phyloP scores from a whole-genome alignment of 345 rosid genomes.

The Streptanthus diversifolius region DNA sequence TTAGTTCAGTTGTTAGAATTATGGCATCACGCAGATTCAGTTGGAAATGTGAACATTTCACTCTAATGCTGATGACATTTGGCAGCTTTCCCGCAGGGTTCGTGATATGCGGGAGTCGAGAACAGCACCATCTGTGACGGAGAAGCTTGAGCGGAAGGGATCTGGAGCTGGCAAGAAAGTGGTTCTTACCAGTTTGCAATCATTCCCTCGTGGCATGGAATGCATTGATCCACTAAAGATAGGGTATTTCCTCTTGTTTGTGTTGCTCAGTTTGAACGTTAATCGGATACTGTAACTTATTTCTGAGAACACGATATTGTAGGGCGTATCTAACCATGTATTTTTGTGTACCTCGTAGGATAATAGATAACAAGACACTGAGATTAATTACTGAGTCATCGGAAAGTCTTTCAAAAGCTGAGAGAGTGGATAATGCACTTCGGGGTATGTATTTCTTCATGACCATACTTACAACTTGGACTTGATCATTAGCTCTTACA shows the following conservation, averaged over 20 bases:
- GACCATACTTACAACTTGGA: neutral
- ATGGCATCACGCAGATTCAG: neutral
- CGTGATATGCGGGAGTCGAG: conserved; percentile 93
- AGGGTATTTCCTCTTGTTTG: conserved; percentile 48
- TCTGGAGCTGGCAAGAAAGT: conserved; percentile 39
- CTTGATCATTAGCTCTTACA: conserved; percentile 1
- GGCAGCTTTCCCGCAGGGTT: conserved; percentile 85
- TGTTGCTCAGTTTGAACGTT: conserved; percentile 3
- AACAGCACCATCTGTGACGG: conserved; percentile 62
- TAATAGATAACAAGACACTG: conserved; percentile 77
- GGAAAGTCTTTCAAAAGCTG: conserved; percentile 54
- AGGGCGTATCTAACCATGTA: conserved; percentile 9
- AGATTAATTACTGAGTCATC: conserved; percentile 73
- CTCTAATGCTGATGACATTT: conserved; percentile 3
- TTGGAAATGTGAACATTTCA: neutral
- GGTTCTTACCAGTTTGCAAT: conserved; percentile 60
- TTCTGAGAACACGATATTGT: neutral
- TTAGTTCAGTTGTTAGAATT: neutral
- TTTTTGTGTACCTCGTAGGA: conserved; percentile 47
- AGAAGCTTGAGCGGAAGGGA: conserved; percentile 58
- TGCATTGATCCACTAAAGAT: conserved; percentile 89
- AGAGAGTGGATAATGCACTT: conserved; percentile 57
- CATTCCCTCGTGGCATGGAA: conserved; percentile 93
- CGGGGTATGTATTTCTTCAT: conserved; percentile 50
- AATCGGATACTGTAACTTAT: no score